These are phyloP conservation scores for Linum lewisii DNA, from an alignment of 345 rosid species.

Conservation along the genomic window DNA sequence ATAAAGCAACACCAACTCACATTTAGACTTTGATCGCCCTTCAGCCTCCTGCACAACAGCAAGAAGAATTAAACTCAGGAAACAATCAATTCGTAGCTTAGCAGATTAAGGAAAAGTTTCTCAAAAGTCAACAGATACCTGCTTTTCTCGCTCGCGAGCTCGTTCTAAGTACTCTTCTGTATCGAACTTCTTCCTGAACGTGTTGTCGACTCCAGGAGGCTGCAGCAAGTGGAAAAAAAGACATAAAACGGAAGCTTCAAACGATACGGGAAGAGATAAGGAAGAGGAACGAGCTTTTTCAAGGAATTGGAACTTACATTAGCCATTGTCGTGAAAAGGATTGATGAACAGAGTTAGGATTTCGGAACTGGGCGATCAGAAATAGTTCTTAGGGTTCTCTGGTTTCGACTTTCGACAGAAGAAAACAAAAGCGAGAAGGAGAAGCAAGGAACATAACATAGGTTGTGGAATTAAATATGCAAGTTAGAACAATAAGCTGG, in stretches of 20 bases:
- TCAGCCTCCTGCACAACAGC: constrained; percentile 50
- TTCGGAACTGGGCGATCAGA: background rate
- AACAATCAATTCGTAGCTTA: background rate
- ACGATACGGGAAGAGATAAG: background rate
- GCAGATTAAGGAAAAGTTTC: background rate
- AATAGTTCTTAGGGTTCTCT: background rate
- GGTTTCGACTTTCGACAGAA: background rate
- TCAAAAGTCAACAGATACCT: constrained; percentile 26
- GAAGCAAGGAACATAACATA: background rate
- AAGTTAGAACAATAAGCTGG: background rate
- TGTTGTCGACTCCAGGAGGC: constrained; percentile 68
- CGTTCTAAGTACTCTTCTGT: constrained; percentile 70
- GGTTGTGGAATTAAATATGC: background rate
- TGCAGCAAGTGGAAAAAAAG: constrained; percentile 15
- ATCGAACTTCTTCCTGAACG: constrained; percentile 79
- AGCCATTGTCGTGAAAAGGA: background rate
- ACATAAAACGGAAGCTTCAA: background rate
- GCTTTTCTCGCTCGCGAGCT: constrained; percentile 83
- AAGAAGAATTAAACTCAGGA: background rate
- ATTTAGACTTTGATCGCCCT: constrained; percentile 48
- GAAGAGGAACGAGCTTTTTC: background rate
- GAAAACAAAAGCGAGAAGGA: background rate
- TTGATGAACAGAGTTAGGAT: background rate
- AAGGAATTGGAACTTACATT: background rate
- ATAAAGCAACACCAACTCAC: constrained; percentile 27